Conservation (phyloP, 352 stramenopile genomes). For the Phytophthora chlamydospora region DNA sequence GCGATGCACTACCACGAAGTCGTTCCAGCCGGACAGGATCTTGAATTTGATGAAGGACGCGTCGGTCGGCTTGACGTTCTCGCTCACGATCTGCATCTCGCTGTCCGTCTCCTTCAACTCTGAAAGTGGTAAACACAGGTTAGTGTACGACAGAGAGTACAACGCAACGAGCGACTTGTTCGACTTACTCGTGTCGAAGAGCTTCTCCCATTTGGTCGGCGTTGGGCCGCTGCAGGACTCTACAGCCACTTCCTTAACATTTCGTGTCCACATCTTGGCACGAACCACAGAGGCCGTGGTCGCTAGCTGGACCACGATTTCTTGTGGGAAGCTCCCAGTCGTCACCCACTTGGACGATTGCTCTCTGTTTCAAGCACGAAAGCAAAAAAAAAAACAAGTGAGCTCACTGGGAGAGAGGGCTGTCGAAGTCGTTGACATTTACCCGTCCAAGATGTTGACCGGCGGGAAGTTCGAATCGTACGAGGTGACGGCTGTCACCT, state of each 20-base stretch:
- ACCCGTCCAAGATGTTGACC: conserved; percentile 85
- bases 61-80: conserved; percentile 73
- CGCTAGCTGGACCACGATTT: conserved; percentile 82
- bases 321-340: conserved; percentile 82
- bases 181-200: conserved; percentile 71
- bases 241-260: conserved; percentile 74
- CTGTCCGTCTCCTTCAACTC: conserved; percentile 81
- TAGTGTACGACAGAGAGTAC: neutral
- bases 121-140: conserved; percentile 23
- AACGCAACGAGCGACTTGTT: neutral
- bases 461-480: conserved; percentile 75
- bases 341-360: conserved; percentile 83
- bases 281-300: conserved; percentile 77
- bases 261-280: conserved; percentile 82
- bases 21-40: conserved; percentile 82
- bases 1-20: conserved; percentile 80
- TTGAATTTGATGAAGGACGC: conserved; percentile 87
- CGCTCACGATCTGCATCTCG: conserved; percentile 82
- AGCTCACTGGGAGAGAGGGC: neutral
- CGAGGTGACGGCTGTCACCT: conserved; percentile 81
- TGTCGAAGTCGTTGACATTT: conserved; percentile 1
- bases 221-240: conserved; percentile 72
- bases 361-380: conserved; percentile 42
- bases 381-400: neutral
- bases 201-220: conserved; percentile 82